Conservation (phyloP, 192 early-diverging fungal genomes). For the Umbelopsis vinacea region DNA sequence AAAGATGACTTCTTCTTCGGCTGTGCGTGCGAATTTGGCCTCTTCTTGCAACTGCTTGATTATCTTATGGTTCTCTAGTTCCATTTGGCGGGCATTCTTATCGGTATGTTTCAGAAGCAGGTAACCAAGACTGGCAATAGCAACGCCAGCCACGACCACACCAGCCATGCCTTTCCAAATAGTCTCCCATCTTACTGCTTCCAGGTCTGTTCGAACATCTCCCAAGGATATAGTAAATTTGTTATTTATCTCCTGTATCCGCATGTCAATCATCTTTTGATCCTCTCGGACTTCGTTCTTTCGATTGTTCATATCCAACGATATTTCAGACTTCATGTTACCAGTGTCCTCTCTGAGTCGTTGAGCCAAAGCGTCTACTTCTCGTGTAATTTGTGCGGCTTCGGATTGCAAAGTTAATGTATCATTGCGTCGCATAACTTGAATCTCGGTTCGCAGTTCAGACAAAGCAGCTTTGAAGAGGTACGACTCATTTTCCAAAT, state of each 20-base stretch:
- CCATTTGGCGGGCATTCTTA: conserved; percentile 14
- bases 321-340: conserved; percentile 81
- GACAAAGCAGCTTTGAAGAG: conserved; percentile 82
- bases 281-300: conserved; percentile 81
- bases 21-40: conserved; percentile 34
- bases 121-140: conserved; percentile 39
- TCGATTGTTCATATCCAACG: conserved; percentile 89
- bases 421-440: conserved; percentile 78
- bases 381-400: conserved; percentile 71
- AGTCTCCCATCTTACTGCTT: conserved; percentile 85
- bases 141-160: conserved; percentile 33
- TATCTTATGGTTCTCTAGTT: conserved; percentile 33
- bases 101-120: conserved; percentile 33
- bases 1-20: conserved; percentile 42
- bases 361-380: conserved; percentile 77
- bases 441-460: conserved; percentile 79
- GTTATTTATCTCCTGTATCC: conserved; percentile 84
- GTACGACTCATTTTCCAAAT: conserved; percentile 86
- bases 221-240: conserved; percentile 82
- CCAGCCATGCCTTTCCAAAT: conserved; percentile 72
- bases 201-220: conserved; percentile 86
- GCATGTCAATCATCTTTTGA: conserved; percentile 76
- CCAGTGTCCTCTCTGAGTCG: conserved; percentile 78
- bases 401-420: conserved; percentile 75
- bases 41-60: conserved; percentile 38